Conservation (phyloP, 805 yeast species). For the Vanderwaltozyma verrucispora region DNA sequence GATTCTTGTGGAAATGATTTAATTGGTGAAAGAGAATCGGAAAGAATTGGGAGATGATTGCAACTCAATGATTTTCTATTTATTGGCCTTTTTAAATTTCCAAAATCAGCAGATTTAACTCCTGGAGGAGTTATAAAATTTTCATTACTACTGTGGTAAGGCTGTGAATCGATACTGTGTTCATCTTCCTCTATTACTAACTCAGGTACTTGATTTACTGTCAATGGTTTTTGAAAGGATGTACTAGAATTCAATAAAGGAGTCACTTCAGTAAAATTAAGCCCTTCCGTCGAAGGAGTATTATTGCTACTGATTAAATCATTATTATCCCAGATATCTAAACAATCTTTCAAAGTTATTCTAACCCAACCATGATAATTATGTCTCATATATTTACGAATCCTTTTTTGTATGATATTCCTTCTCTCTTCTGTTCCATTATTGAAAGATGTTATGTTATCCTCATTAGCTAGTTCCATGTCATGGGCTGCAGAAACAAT, state of each 20-base stretch:
- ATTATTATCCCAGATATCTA: conserved; percentile 23
- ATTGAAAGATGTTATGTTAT: conserved; percentile 10
- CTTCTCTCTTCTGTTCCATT: conserved; percentile 12
- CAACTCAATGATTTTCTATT: conserved; percentile 12
- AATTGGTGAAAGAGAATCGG: neutral
- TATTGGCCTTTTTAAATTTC: conserved; percentile 1
- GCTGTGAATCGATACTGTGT: too few species aligned
- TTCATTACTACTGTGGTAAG: too few species aligned
- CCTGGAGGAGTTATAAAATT: too few species aligned
- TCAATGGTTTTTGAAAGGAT: neutral
- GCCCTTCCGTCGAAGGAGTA: neutral
- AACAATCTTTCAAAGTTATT: conserved; percentile 18
- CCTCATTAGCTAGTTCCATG: neutral
- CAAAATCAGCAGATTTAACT: neutral
- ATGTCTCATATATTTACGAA: conserved; percentile 16
- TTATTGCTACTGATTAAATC: neutral
- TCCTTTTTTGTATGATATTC: conserved; percentile 9
- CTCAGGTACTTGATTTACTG: neutral
- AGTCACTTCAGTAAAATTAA: neutral
- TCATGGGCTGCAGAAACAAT: too few species aligned
- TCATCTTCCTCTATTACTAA: neutral
- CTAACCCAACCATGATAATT: conserved; percentile 21
- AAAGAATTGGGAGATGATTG: conserved; percentile 10
- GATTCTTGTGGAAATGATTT: neutral
- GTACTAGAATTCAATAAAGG: neutral